Evolutionary conservation across 2,329 filamentous ascomycete genomes (phyloP).

Genomic region (Colletotrichum spaethianum): DNA sequence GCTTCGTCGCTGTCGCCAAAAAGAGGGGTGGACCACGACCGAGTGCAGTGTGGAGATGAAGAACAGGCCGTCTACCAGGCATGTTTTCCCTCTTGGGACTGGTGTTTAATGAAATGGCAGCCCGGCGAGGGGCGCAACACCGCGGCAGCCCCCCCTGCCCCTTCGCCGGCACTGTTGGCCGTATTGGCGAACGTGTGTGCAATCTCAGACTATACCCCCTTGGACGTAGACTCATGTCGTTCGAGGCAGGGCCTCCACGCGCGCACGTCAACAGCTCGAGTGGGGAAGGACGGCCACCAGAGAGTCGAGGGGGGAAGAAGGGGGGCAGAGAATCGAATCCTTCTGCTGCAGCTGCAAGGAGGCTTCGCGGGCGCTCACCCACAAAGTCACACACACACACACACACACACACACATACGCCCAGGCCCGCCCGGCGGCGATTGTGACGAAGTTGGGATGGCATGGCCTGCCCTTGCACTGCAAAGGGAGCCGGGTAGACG

Average conservation of each 20-base stretch:
- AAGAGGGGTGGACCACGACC: slow-evolving; percentile 32
- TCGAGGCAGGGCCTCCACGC: slow-evolving; percentile 35
- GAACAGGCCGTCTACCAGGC: slow-evolving; percentile 31
- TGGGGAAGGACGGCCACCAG: not conserved
- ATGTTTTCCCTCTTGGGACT: slow-evolving; percentile 32
- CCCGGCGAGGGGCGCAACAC: slow-evolving; percentile 28
- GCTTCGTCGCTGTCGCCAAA: slow-evolving; percentile 31
- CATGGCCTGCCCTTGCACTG: not conserved
- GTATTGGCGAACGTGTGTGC: slow-evolving; percentile 16
- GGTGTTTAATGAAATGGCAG: slow-evolving; percentile 40
- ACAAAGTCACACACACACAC: not conserved
- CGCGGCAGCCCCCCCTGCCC: not conserved
- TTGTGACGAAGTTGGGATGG: slow-evolving; percentile 28
- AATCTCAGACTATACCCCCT: slow-evolving; percentile 34
- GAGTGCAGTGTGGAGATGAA: slow-evolving; percentile 39
- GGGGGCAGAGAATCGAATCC: slow-evolving; percentile 10
- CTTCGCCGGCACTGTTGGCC: slow-evolving; percentile 4
- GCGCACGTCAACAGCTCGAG: slow-evolving; percentile 33
- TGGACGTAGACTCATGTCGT: slow-evolving; percentile 21
- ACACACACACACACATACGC: not conserved
- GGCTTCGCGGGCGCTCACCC: slow-evolving; percentile 5
- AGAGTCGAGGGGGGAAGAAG: not conserved
- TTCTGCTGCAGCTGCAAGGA: slow-evolving; percentile 35
- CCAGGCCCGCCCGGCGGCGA: not conserved
- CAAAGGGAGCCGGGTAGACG: slow-evolving; percentile 21